Base-by-base conservation (phyloP, 169 alveolate genomes). In the Eimeria acervulina region DNA sequence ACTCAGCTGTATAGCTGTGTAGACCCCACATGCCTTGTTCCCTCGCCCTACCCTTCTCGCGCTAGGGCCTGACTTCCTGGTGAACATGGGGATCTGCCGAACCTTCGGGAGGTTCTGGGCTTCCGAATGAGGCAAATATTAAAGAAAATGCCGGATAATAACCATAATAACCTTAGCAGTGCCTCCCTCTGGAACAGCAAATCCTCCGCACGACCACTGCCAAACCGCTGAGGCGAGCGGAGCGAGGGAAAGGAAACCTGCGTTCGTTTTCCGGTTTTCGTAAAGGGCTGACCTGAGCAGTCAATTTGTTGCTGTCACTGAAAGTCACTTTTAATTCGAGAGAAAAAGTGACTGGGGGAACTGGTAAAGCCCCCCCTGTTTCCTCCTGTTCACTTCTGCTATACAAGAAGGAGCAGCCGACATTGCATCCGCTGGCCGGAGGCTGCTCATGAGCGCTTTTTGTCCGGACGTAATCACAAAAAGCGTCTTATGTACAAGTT, bases 361-460 rank as follows among this genome's bases (percentile, higher is more conserved):
- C 52, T 44, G 36, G 31, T 15, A 33, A 47, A 13, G 36, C 36
- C 74, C 74, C 91, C 52, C 91, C 91, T 28, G 47, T 42, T 19
- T n/a, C 47, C 91, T 26, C 91, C 91, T 59, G 12, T 83, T 47
- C 55, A 31, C 52, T 36, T 59, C 55, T 44, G 74, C 47, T 83
- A 19, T 38, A 26, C 88, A n/a, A n/a, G 66, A 40, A 10, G 91
- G 91, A 52, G 91, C 91, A 83, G 91, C 91, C 91, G 91, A 83
- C 91, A 36, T 59, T 52, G 52, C 76, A 31, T 21, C 74, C n/a
- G 47, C 91, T 21, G 91, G 72, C 33, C 76, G 91, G 47, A 83
- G 7, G 83, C 83, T 72, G 83, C 31, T 15, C 51, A 15, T 36
- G 52, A 72, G 83, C 1, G 47, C 52, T 72, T 72, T 3, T 72